Conservation (phyloP, 805 yeast genomes). For the Candida sonorensis region DNA sequence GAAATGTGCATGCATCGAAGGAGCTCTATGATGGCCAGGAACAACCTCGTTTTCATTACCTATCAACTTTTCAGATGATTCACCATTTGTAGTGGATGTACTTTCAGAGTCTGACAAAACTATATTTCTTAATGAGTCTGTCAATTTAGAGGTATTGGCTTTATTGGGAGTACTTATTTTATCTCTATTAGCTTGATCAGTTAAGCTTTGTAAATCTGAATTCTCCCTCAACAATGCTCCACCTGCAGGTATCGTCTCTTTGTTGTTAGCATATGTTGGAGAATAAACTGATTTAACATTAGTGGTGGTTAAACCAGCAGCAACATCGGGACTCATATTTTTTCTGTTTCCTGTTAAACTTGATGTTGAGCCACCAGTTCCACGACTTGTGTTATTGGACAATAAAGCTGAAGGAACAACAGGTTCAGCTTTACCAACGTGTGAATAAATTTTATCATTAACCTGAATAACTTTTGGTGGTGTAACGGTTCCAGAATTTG, state of each 20-base stretch:
- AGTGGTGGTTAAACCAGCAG: not conserved
- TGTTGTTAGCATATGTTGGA: constrained; percentile 4
- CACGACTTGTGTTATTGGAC: not conserved
- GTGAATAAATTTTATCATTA: not conserved
- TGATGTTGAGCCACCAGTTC: no score
- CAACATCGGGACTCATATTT: no score
- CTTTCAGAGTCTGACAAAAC: no score
- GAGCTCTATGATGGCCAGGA: constrained; percentile 39
- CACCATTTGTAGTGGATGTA: no score
- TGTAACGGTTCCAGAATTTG: no score
- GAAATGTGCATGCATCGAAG: constrained; percentile 77
- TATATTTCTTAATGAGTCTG: constrained; percentile 17
- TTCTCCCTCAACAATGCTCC: constrained; percentile 28
- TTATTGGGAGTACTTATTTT: constrained; percentile 10
- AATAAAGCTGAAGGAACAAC: not conserved
- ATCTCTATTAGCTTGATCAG: constrained; percentile 32
- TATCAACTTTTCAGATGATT: no score
- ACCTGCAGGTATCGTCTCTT: constrained; percentile 18
- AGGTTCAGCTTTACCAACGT: not conserved
- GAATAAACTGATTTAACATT: constrained; percentile 1
- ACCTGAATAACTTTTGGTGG: no score
- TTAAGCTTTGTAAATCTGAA: no score
- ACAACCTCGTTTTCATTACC: no score
- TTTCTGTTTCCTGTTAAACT: no score
- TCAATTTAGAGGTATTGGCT: constrained; percentile 17